A percentile compares a stretch with the other conserved stretches of the same genome.
These are phyloP conservation scores for Imleria badia DNA, from an alignment of 768 basidiomycete species.

Conservation along the genomic window DNA sequence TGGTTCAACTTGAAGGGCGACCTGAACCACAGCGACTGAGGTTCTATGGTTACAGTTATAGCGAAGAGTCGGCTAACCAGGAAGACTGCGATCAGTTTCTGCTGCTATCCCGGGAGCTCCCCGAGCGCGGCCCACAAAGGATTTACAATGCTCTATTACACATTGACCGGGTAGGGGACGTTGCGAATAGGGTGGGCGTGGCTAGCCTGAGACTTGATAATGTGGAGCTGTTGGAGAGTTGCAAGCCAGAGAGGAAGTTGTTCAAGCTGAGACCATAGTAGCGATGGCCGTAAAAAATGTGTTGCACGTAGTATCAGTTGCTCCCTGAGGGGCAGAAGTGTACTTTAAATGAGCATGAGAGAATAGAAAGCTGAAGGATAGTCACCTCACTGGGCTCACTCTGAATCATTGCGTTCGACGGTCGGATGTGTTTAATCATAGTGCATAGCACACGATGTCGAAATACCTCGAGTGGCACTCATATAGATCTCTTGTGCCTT, in stretches of 20 bases:
- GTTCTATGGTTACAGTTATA: neutral
- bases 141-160: neutral
- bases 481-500: no score
- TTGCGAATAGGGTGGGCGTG: conserved; percentile 3
- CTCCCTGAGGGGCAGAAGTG: no score
- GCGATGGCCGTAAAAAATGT: no score
- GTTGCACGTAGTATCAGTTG: no score
- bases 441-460: no score
- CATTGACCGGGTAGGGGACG: conserved; percentile 1
- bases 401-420: no score
- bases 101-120: neutral
- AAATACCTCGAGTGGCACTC: no score
- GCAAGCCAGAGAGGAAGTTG: neutral
- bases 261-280: neutral
- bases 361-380: no score
- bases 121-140: no score
- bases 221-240: neutral
- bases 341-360: no score
- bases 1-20: neutral
- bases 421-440: no score
- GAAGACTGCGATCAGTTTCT: neutral
- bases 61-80: neutral
- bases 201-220: neutral
- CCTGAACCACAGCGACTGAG: neutral
- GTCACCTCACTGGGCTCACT: no score